phyloP scores from a whole-genome alignment of 2,329 filamentous ascomycete species.

The Nemania sp. region DNA sequence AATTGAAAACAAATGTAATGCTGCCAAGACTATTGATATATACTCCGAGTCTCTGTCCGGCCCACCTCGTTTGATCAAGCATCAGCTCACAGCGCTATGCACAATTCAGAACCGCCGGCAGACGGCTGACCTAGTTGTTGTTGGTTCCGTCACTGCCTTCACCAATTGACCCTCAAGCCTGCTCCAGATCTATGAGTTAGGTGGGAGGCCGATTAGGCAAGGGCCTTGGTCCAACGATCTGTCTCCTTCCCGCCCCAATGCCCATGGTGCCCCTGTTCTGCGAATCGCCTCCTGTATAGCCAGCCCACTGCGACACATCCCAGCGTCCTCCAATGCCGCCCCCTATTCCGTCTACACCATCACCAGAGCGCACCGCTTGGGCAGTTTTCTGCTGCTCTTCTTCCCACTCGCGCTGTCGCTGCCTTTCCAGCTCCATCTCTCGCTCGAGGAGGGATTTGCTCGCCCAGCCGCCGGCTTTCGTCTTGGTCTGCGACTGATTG shows the following conservation, averaged over 20 bases:
- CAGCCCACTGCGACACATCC: slow-evolving; percentile 76
- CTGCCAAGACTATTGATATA: no score
- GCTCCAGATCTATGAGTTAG: not conserved
- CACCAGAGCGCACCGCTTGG: slow-evolving; percentile 54
- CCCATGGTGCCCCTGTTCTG: slow-evolving; percentile 69
- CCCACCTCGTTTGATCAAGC: no score
- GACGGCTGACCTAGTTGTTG: no score
- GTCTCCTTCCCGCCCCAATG: slow-evolving; percentile 70
- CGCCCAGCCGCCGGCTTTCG: slow-evolving; percentile 65
- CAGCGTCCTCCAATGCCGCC: slow-evolving; percentile 70
- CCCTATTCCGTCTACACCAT: slow-evolving; percentile 63
- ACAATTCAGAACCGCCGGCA: no score
- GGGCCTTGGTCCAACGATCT: slow-evolving; percentile 78
- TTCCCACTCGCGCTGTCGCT: slow-evolving; percentile 80
- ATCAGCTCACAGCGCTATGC: no score
- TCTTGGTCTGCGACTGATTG: slow-evolving; percentile 59
- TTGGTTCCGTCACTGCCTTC: no score
- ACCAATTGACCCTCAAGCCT: no score
- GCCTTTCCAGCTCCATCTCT: slow-evolving; percentile 79
- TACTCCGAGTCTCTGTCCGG: no score
- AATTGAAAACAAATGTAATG: no score
- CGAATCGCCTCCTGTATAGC: slow-evolving; percentile 74
- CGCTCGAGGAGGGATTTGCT: slow-evolving; percentile 73
- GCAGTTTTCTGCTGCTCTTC: slow-evolving; percentile 69
- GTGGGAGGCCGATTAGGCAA: slow-evolving; percentile 50